Percentiles rank a stretch among this genome's conserved stretches.
Conservation (phyloP, 495 filamentous ascomycete species). For the Penicillium coffeae region DNA sequence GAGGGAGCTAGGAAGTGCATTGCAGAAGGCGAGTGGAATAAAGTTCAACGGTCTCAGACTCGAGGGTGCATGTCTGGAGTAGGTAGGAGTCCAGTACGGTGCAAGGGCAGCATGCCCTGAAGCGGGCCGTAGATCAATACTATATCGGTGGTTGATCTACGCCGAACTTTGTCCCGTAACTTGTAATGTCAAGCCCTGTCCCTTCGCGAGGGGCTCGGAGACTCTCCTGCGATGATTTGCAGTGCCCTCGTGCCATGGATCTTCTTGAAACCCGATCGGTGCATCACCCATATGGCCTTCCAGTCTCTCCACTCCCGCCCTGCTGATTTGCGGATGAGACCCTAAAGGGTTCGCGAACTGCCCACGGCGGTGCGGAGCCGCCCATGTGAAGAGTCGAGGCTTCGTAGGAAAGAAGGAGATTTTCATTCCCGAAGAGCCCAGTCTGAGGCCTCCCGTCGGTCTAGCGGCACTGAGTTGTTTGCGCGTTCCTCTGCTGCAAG, state of each 20-base stretch:
- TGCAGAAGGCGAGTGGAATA: too few relatives aligned
- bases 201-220: too few relatives aligned
- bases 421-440: neutral
- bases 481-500: constrained; percentile 7
- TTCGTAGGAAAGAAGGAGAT: neutral
- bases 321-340: neutral
- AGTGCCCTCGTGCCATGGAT: constrained; percentile 4
- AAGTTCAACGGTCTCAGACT: too few relatives aligned
- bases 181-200: too few relatives aligned
- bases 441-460: constrained; percentile 1
- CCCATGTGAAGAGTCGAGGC: constrained; percentile 1
- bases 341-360: constrained; percentile 13
- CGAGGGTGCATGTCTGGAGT: too few relatives aligned
- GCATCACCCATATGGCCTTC: neutral
- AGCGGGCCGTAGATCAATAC: constrained; percentile 1
- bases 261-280: neutral
- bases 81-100: too few relatives aligned
- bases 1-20: too few relatives aligned
- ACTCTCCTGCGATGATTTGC: neutral
- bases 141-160: constrained; percentile 11
- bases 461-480: constrained; percentile 1
- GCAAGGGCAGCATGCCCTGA: too few relatives aligned
- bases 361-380: constrained; percentile 18
- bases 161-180: too few relatives aligned
- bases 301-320: neutral